Evolutionary conservation across 768 basidiomycete genomes (phyloP).

Genomic region (Kwoniella sp.): DNA sequence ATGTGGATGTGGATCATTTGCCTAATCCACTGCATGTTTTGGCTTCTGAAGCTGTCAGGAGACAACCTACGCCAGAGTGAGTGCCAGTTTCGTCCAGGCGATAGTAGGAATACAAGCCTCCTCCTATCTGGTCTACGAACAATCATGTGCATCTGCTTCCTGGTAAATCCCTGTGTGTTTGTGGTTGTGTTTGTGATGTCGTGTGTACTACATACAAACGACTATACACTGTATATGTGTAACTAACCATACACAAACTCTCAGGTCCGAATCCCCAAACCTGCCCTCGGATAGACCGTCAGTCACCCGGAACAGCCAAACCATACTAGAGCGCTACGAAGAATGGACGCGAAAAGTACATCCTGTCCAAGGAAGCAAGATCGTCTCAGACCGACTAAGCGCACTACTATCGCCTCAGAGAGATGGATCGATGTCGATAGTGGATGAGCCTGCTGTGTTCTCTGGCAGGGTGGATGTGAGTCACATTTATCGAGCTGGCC

Average conservation of each 20-base stretch:
- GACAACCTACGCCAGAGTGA: conserved; percentile 22
- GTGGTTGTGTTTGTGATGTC: too few species aligned
- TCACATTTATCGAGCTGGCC: too few species aligned
- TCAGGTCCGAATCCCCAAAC: conserved; percentile 11
- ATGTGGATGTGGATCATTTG: conserved; percentile 13
- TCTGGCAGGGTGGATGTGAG: conserved; percentile 23
- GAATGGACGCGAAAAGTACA: conserved; percentile 15
- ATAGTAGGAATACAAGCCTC: too few species aligned
- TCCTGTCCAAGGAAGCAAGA: neutral
- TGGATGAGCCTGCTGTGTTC: conserved; percentile 19
- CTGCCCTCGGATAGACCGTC: neutral
- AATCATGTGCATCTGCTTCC: neutral
- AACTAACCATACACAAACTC: too few species aligned
- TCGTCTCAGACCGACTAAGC: conserved; percentile 5
- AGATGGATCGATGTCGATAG: neutral
- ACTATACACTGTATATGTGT: too few species aligned
- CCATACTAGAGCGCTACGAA: conserved; percentile 18
- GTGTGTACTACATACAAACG: too few species aligned
- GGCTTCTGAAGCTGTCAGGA: conserved; percentile 23
- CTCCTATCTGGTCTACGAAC: neutral
- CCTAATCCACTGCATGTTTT: conserved; percentile 23
- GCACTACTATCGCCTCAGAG: conserved; percentile 5
- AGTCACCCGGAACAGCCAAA: neutral
- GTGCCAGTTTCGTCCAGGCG: conserved; percentile 1
- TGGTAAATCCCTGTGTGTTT: too few species aligned